Base-by-base conservation (phyloP, 73 alveolate species). In the Stentor coeruleus region DNA sequence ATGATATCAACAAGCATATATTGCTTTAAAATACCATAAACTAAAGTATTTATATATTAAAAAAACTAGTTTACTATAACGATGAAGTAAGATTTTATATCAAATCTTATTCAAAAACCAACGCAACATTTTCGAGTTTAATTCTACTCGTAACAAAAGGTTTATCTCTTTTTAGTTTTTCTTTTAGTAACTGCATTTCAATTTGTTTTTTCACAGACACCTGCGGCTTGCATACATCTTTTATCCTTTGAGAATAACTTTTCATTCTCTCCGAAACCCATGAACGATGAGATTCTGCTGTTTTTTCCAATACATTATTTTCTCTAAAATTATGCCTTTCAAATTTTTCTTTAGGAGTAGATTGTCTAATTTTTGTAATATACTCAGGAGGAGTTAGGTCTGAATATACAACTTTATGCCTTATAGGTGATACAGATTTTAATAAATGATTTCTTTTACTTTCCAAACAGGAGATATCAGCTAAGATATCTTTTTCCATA, bases 191-290 rank as follows among this genome's bases (percentile, higher is more conserved):
- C 39, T 66, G 42, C 36, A 66, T 37, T 31, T 66, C 79, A 15
- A 33, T 33, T 66, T 66, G 79, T 2, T 66, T 66, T 31, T 20
- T 66, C 33, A 20, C 36, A 66, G 20, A 20, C 11, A 40, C n/a
- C 39, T 66, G n/a, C n/a, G 79, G 79, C 33, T 20, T 66, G 37
- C n/a, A 66, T 14, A 11, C 33, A 20, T 66, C n/a, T 31, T 66
- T 66, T 15, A 66, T 31, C n/a, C 11, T 20, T 20, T 20, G n/a
- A 0, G 79, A 66, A 31, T 66, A 66, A 20, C 15, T 20, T 2
- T 66, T 66, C 79, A 66, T 66, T 31, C 79, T 66, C 33, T 66
- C 79, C 14, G 79, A 66, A 31, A 66, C 79, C 79, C 79, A 66
- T 20, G 14, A 0, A 28, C 79, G n/a, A 28, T 66, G 42, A 26